phyloP scores from a whole-genome alignment of 192 early-diverging fungal species.

The Backusella mclennaniae region DNA sequence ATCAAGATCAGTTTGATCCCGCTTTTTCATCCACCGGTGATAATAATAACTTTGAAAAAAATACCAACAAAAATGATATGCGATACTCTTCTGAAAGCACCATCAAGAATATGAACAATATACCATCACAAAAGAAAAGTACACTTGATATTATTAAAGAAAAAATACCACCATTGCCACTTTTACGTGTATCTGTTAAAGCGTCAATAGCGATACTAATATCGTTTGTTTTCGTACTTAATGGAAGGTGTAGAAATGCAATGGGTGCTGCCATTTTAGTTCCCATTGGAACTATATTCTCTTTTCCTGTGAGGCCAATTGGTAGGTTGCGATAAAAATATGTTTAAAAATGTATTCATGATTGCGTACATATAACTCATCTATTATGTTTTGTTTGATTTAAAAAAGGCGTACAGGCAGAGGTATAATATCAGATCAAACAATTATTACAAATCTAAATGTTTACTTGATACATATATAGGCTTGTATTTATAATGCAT shows the following conservation, averaged over 20 bases:
- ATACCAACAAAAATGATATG: background rate
- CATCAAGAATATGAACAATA: background rate
- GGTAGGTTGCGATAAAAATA: background rate
- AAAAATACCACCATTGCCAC: slow-evolving; percentile 8
- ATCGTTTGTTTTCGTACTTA: slow-evolving; percentile 13
- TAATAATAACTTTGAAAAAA: background rate
- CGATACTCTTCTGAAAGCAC: background rate
- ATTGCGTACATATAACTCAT: background rate
- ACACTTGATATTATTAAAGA: background rate
- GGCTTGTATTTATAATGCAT: slow-evolving; percentile 8
- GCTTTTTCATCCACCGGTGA: background rate
- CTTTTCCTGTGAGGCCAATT: slow-evolving; percentile 21
- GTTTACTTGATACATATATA: background rate
- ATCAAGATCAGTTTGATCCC: background rate
- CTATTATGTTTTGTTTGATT: background rate
- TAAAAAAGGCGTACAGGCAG: slow-evolving; percentile 22
- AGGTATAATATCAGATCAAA: slow-evolving; percentile 13
- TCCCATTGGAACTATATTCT: slow-evolving; percentile 15
- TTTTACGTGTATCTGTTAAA: slow-evolving; percentile 17
- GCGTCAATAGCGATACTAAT: slow-evolving; percentile 21
- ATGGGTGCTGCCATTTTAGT: slow-evolving; percentile 16
- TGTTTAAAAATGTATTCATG: background rate
- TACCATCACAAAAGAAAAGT: background rate
- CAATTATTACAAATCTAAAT: background rate
- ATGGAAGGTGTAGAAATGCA: background rate